phyloP scores from a whole-genome alignment of 495 filamentous ascomycete species.

The Aspergillus homomorphus region DNA sequence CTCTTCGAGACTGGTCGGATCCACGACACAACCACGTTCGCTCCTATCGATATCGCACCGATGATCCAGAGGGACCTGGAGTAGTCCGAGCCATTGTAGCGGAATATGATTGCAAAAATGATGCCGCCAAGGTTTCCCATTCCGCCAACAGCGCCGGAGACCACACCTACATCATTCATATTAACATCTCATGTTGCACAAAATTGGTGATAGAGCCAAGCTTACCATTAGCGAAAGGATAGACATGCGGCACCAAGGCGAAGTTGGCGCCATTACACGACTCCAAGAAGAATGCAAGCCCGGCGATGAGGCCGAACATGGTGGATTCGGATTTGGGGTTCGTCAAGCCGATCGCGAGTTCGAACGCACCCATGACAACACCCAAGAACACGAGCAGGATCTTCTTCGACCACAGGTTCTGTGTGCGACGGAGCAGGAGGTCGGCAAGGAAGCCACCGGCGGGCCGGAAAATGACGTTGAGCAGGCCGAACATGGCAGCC shows the following conservation, averaged over 20 bases:
- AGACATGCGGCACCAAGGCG: constrained; percentile 78
- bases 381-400: constrained; percentile 61
- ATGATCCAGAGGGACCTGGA: constrained; percentile 75
- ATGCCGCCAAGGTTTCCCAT: constrained; percentile 83
- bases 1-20: constrained; percentile 61
- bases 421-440: constrained; percentile 60
- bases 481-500: constrained; percentile 88
- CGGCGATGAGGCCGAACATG: constrained; percentile 76
- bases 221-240: constrained; percentile 69
- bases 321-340: constrained; percentile 56
- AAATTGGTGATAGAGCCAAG: not conserved
- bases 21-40: constrained; percentile 68
- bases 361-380: constrained; percentile 61
- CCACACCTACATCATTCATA: constrained; percentile 51
- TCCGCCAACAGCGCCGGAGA: constrained; percentile 75
- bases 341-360: constrained; percentile 66
- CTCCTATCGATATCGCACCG: constrained; percentile 66
- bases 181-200: not conserved
- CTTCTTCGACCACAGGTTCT: constrained; percentile 75
- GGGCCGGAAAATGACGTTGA: constrained; percentile 76
- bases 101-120: constrained; percentile 81
- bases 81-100: constrained; percentile 68
- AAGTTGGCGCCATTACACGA: constrained; percentile 85
- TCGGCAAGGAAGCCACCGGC: constrained; percentile 72
- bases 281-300: constrained; percentile 78